Evolutionary conservation across 1,284 basidiomycete genomes (phyloP), one percentile per base, ranked within the genome.

Genomic region (Papiliotrema nemorosa): DNA sequence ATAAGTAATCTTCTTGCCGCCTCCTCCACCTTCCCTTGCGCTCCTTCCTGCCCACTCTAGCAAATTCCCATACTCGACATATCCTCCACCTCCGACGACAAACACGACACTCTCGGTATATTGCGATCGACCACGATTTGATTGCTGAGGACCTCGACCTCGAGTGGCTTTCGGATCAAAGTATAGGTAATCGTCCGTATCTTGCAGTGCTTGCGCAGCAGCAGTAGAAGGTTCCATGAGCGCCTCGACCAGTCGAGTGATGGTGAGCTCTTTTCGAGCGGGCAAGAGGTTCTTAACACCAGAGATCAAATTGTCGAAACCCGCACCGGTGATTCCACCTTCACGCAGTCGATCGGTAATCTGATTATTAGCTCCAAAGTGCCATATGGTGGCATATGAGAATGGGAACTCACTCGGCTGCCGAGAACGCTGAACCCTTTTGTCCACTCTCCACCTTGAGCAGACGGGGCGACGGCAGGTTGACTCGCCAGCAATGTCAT

Each of bases 211-310:
- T 72, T 93, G 89, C 45, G 90, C 89, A 13, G 90, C 89, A 1
- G 90, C 94, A 1, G 86, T 80, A 0, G 88, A 84, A 0, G 94
- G 93, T 68, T 99, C 96, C 91, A 98, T 97, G 21, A 99, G 79
- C 4, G 94, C 92, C 64, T 97, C 93, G 1, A 90, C 86, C 22
- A 99, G 79, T 6, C 94, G 84, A 0, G 96, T 97, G 41, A 97
- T 84, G 7, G 90, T 86, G 37, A 97, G 81, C 52, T 97, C 84
- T 75, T 98, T 99, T 69, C 91, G 90, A 0, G 89, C 87, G 0
- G 96, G 96, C 13, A 99, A 77, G 79, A 99, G 94, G 77, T 97
- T 97, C 75, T 97, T 97, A 54, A 99, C 96, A 26, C 93, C 94
- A 1, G 92, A 93, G 52, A 99, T 89, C 12, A 98, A 79, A 70